Evolutionary conservation across 2,329 filamentous ascomycete genomes (phyloP), one percentile per base, ranked within the genome.

Genomic region (Hortaea werneckii): DNA sequence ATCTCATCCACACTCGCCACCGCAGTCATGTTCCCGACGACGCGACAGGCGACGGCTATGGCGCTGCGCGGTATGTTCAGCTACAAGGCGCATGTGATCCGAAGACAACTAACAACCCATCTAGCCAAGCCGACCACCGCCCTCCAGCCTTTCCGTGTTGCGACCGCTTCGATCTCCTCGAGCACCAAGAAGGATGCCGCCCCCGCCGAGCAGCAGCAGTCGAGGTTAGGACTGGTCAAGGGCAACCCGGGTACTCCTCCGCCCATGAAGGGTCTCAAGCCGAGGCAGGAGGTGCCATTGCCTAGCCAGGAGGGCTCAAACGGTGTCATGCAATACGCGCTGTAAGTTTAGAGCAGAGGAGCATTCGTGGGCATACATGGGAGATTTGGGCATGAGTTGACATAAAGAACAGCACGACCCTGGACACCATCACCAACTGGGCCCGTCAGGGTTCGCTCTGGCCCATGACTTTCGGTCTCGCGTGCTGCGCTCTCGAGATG

Each of bases 401-500:
- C 50, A 45, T 27, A 42, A 11, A 5, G 13, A 11, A 38, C 47
- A 88, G 83, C 52, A 87, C 85, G 45, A 83, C 84, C 5, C 76
- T 88, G 61, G 86, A 94, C 64, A 76, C 83, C 60, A 76, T 92
- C 52, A 72, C 83, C 67, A 90, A 89, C 72, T 94, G 87, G 87
- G 83, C 80, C 34, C 81, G 87, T 42, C 85, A 92, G 69, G 79
- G 82, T 45, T 94, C 87, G 11, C 74, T 92, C 43, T 94, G 87
- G 87, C 87, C 87, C 56, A 82, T 94, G 77, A 88, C 84, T 42
- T 94, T 94, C 65, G 87, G 83, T 43, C 82, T 92, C 41, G 87
- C 87, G 60, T 94, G 87, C 76, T 94, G 87, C 67, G 86, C 84
- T 67, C 71, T 94, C 63, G 87, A 94, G 66, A 94, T 94, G 87